Base-by-base conservation (phyloP, 768 basidiomycete genomes). In the Auriscalpium orientale region DNA sequence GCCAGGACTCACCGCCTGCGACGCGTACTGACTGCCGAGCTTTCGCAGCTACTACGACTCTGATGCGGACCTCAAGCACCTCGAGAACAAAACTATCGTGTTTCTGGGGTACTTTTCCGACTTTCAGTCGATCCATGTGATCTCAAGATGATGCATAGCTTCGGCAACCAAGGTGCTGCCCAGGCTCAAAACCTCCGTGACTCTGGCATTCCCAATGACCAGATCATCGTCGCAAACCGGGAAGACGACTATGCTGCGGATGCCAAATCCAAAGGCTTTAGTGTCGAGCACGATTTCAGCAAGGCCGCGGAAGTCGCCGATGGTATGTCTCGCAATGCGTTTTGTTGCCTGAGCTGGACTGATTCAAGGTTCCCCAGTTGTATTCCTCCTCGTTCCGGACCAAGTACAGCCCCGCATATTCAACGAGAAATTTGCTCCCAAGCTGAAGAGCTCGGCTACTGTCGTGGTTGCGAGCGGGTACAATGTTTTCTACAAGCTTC, bases 181-280 rank as follows among this genome's bases (percentile, higher is more conserved):
- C 83, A 84, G 64, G 83, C 83, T 4, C 82, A 83, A 68, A 84
- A 84, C 58, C 62, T 84, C 57, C 76, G 83, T n/a, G 83, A 84
- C 57, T 74, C 78, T 51, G 82, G 83, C 3, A 79, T 83, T 56
- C 73, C 78, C 5, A 83, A 83, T 60, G 79, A 82, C n/a, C 74
- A 72, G 48, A 84, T 84, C 53, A 54, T 83, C 57, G 73, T 84
- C 56, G 82, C 79, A 11, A 84, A 84, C 63, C 75, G 82, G 6
- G 66, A 73, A 6, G 83, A 85, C 62, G 66, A 76, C 12, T 85
- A 83, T 58, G 81, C 82, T 8, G 78, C 72, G 43, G 75, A 81
- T 63, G 83, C 83, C 0, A 79, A 71, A 62, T 71, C 75, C 4
- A 81, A 78, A 63, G 79, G 79, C 20, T 84, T 83, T 63, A 75